A percentile compares a stretch with the other conserved stretches of the same genome.
Evolutionary conservation across 2,329 filamentous ascomycete species (phyloP).

Genomic region (Septoria petroselini): DNA sequence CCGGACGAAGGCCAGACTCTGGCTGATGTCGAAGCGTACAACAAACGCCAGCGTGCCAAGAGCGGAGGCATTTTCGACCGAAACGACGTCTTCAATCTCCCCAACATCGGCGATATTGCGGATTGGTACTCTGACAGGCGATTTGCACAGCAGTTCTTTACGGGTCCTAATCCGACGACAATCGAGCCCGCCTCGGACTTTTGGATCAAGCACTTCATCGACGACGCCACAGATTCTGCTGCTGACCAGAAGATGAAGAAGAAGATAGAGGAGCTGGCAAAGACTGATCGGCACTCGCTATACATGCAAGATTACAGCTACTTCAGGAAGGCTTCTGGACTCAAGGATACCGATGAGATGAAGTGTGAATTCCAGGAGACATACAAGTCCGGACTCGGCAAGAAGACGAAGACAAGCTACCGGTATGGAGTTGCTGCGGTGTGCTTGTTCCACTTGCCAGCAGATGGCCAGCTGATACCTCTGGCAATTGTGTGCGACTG

Average conservation of each 20-base stretch:
- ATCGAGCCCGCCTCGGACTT: conserved; percentile 38
- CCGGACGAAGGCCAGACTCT: conserved; percentile 19
- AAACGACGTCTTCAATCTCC: conserved; percentile 32
- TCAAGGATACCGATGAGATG: conserved; percentile 18
- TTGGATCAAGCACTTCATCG: conserved; percentile 39
- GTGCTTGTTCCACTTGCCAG: conserved; percentile 34
- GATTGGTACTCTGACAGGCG: conserved; percentile 48
- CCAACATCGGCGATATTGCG: conserved; percentile 34
- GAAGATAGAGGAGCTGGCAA: conserved; percentile 35
- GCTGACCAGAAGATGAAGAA: conserved; percentile 36
- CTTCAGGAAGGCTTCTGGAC: conserved; percentile 40
- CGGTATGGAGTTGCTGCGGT: conserved; percentile 23
- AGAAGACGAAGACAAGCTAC: conserved; percentile 11
- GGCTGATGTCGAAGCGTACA: conserved; percentile 19
- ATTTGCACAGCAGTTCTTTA: conserved; percentile 48
- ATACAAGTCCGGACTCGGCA: conserved; percentile 13
- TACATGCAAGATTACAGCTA: conserved; percentile 48
- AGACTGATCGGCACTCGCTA: conserved; percentile 36
- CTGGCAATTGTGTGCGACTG: conserved; percentile 52
- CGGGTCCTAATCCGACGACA: conserved; percentile 47
- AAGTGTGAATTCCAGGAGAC: conserved; percentile 21
- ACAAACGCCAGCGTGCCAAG: conserved; percentile 15
- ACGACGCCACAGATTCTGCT: conserved; percentile 31
- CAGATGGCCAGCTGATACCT: conserved; percentile 49
- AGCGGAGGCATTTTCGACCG: conserved; percentile 14